A percentile compares a stretch with the other conserved stretches of the same genome.
These are phyloP conservation scores for Taxillus chinensis DNA, from an alignment of 164 flowering plant species.

Conservation along the genomic window DNA sequence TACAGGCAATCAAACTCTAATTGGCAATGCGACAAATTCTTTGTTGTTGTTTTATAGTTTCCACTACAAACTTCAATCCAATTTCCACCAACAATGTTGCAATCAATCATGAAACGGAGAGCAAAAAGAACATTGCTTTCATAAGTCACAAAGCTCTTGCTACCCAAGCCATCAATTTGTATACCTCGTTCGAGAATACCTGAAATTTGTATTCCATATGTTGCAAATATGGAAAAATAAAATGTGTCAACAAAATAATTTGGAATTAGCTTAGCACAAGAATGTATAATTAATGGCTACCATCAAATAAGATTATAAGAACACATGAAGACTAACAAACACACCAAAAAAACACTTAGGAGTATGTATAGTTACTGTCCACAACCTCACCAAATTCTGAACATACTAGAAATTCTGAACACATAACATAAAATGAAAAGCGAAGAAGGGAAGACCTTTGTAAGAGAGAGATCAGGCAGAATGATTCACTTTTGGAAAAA, in stretches of 20 bases:
- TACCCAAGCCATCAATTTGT: constrained; percentile 85
- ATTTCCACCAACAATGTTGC: constrained; percentile 91
- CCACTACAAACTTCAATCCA: constrained; percentile 89
- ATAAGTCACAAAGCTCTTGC: constrained; percentile 73
- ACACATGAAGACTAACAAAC: not conserved
- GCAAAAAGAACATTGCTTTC: constrained; percentile 97
- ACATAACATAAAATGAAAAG: too few relatives aligned
- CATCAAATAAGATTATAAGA: not conserved
- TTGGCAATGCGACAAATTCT: constrained; percentile 61
- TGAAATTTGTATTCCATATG: constrained; percentile 15
- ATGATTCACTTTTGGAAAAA: not conserved
- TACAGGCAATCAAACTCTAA: constrained; percentile 93
- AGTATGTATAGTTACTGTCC: not conserved
- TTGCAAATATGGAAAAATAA: not conserved
- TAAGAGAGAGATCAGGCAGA: not conserved
- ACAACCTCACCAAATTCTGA: too few relatives aligned
- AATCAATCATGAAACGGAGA: constrained; percentile 96
- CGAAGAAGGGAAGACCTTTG: too few relatives aligned
- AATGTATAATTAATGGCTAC: too few relatives aligned
- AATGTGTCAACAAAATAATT: not conserved
- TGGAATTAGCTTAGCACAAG: too few relatives aligned
- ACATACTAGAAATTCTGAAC: too few relatives aligned
- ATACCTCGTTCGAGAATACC: constrained; percentile 93
- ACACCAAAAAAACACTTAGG: not conserved
- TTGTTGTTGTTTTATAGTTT: constrained; percentile 50